Evolutionary conservation across 2,329 filamentous ascomycete genomes (phyloP).

Genomic region (Chlorencoelia australis): DNA sequence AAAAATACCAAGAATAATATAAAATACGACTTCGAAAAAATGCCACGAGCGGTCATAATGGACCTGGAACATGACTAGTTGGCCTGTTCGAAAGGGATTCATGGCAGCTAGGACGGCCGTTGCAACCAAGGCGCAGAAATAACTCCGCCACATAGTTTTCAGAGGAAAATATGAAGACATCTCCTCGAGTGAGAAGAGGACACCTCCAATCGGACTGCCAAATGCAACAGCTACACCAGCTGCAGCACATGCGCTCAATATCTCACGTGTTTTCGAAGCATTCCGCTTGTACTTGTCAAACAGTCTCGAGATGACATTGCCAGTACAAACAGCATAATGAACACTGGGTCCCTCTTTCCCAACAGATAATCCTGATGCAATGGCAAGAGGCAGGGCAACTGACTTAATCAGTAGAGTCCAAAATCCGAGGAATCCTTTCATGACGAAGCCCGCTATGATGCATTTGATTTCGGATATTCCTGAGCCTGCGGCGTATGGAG

Average conservation of each 20-base stretch:
- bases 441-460: conserved; percentile 96
- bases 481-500: conserved; percentile 90
- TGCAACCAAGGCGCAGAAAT: conserved; percentile 92
- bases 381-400: conserved; percentile 78
- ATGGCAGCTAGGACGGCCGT: conserved; percentile 88
- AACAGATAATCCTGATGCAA: conserved; percentile 86
- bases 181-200: conserved; percentile 93
- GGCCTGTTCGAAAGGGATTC: conserved; percentile 95
- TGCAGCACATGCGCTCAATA: conserved; percentile 86
- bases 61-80: conserved; percentile 98
- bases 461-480: conserved; percentile 99
- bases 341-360: conserved; percentile 97
- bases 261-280: conserved; percentile 89
- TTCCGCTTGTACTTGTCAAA: conserved; percentile 89
- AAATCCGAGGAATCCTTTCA: conserved; percentile 93
- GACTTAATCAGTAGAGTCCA: conserved; percentile 94
- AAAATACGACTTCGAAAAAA: conserved; percentile 92
- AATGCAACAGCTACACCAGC: conserved; percentile 95
- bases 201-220: conserved; percentile 92
- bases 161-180: conserved; percentile 95
- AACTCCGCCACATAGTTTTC: conserved; percentile 96
- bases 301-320: conserved; percentile 87
- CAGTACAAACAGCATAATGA: conserved; percentile 97
- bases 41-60: conserved; percentile 95
- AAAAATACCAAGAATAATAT: conserved; percentile 82